Evolutionary conservation across 345 rosid genomes (phyloP), one percentile per base, ranked within the genome.

Genomic region (Sapria himalayana): DNA sequence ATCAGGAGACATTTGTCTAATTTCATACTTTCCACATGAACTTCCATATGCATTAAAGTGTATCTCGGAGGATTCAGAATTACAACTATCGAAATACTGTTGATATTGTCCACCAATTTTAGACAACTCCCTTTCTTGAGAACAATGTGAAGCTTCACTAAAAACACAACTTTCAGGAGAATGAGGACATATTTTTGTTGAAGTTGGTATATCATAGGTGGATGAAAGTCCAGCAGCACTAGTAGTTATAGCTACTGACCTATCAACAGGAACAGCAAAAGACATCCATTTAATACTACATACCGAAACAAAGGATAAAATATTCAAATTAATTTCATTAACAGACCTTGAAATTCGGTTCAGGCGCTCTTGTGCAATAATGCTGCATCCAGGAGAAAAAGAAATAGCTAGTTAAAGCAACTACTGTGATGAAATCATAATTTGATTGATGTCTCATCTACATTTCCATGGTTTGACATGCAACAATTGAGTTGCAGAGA

Each of bases 351-450:
- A 81, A 57, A 82, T 76, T 52, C 98, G 63, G 51, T 74, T 79
- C 58, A 89, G 71, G 29, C 94, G 94, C 74, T 89, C 98, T 58
- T 89, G 98, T 46, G 98, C 81, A 45, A 82, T 70, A 55, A 89
- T 78, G 48, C 98, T 89, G 82, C 85, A 76, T 45, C 57, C 59
- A 61, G 52, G 51, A 47, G 46, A 49, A 55, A 25, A 56, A 60
- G 53, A 34, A 32, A 36, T 37, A 42, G 41, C 52, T 37, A 56
- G 50, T 49, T 27, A 24, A 9, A 31, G 25, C 4, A 43, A 17
- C 39, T 22, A n/a, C 29, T 15, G 36, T 34, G 19, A 44, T 19
- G 20, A 33, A 29, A 35, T 16, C 11, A 19, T 18, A 8, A 33
- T 21, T 27, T 17, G n/a, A 15, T 38, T 8, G 22, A 11, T 52